A percentile compares a stretch with the other conserved stretches of the same genome.
phyloP scores from a whole-genome alignment of 2,329 filamentous ascomycete species.

The Verticillium albo-atrum region DNA sequence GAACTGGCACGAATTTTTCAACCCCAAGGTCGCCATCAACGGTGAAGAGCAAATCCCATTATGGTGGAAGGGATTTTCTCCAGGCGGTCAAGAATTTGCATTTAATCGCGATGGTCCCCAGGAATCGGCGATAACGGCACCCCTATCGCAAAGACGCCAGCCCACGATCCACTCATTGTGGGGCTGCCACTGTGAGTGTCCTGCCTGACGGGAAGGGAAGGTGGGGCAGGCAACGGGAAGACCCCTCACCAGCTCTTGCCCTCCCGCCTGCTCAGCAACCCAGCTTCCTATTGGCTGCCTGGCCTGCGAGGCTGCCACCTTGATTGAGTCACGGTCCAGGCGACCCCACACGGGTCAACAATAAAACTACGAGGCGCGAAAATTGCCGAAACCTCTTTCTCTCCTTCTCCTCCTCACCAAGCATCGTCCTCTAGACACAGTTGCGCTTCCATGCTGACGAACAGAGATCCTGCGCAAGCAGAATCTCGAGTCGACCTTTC shows the following conservation, averaged over 20 bases:
- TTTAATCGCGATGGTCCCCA: not conserved
- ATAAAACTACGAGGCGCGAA: slow-evolving; percentile 5
- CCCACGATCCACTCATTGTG: not conserved
- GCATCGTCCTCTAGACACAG: slow-evolving; percentile 79
- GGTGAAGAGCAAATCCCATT: not conserved
- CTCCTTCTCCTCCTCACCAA: slow-evolving; percentile 39
- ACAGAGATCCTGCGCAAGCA: slow-evolving; percentile 47
- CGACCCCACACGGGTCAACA: slow-evolving; percentile 6
- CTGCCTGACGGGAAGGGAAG: not conserved
- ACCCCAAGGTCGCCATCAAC: not conserved
- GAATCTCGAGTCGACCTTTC: slow-evolving; percentile 16
- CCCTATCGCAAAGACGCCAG: not conserved
- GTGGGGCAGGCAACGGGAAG: not conserved
- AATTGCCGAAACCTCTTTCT: slow-evolving; percentile 3
- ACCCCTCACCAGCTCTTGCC: not conserved
- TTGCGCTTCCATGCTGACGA: slow-evolving; percentile 94
- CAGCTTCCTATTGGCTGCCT: slow-evolving; percentile 11
- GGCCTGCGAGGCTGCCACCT: slow-evolving; percentile 9
- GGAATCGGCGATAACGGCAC: not conserved
- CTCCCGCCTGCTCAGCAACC: not conserved
- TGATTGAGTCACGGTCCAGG: slow-evolving; percentile 5
- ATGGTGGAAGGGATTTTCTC: not conserved
- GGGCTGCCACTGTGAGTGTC: not conserved
- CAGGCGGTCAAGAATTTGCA: not conserved
- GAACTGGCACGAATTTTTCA: not conserved